Base-by-base conservation (phyloP, 2,329 filamentous ascomycete species). In the Pseudogymnoascus sp. region DNA sequence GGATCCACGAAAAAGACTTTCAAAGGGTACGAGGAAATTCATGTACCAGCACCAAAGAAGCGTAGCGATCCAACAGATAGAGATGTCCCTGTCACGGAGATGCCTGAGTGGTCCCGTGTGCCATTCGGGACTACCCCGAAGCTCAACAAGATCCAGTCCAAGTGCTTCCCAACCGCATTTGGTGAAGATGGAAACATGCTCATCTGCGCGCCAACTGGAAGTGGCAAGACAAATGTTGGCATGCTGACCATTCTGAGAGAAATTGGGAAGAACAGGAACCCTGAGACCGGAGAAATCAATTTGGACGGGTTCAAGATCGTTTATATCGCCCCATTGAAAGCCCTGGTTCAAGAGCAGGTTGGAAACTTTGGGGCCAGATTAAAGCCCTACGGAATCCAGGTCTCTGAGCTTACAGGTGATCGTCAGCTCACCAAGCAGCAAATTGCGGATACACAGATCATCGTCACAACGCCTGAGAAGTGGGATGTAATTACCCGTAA, bases 401-500 rank as follows among this genome's bases (percentile, higher is more conserved):
- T 99, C 9, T 86, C 92, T n/a, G 94, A 99, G 75, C 79, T 99
- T 70, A 99, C 94, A 64, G 94, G 94, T 78, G 94, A 99, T 77
- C 90, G 94, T 60, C 94, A 97, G 76, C 87, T 99, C 72, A 99
- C 93, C 18, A 99, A 99, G 76, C 92, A 96, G 74, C 94, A 99
- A 79, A 97, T 99, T 65, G 86, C 93, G 1, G 94, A 99, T 70
- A 99, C 94, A 0, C 93, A 99, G 73, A 87, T 99, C 68, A 99
- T 99, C 68, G 92, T 99, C 63, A 99, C 94, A 0, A 99, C 94
- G 0, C 94, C 94, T 18, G 94, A 99, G 75, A 99, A 99, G 77
- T 99, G 92, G 89, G 94, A 99, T 75, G 93, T 99, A 67, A 97
- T 99, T 68, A 99, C 95, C 5, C 86, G 95, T 75, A 99, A 99